Base-by-base conservation (phyloP, 495 filamentous ascomycete species). In the Cladorrhinum samala region DNA sequence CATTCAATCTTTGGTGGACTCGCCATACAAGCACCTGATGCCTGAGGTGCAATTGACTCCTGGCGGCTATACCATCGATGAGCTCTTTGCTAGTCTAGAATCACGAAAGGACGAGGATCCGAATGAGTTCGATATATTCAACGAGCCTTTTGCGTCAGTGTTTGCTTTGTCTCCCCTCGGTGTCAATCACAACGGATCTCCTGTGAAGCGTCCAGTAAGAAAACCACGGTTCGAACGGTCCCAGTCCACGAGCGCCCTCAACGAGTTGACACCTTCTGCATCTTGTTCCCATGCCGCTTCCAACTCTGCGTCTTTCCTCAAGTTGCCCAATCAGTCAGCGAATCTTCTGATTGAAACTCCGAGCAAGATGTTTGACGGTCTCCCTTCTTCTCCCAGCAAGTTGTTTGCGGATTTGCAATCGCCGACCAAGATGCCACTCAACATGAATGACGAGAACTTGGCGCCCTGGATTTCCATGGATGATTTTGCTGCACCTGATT, bases 1-100 rank as follows among this genome's bases (percentile, higher is more conserved):
- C 40, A 89, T 98, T 47, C 83, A 83, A 48, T 85, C 88, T 46
- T 82, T 98, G 78, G 81, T 96, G 23, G 89, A 91, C 27, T 96
- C 93, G 3, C 92, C 93, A 1, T 80, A 86, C 48, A 84, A 88
- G 54, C 81, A 83, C 49, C 70, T 82, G 47, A 57, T 72, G 2
- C 62, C 62, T 6, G 68, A 72, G 6, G 66, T 82, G 24, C 83
- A 84, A 24, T 92, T 87, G 79, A 94, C 89, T 51, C 88, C 90
- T 5, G 83, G 83, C 4, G 83, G 83, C 3, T 89, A 93, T 68
- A 78, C 82, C 41, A 71, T 90, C 14, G 73, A 76, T 23, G 67
- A 74, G 9, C 23, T 68, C 2, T 53, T 69, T 19, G 70, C 61
- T 33, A 64, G 58, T 2, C 52, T 69, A 2, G 74, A 84, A 14